Evolutionary conservation across 2,329 filamentous ascomycete species (phyloP).

Genomic region (Catunica adiposa): DNA sequence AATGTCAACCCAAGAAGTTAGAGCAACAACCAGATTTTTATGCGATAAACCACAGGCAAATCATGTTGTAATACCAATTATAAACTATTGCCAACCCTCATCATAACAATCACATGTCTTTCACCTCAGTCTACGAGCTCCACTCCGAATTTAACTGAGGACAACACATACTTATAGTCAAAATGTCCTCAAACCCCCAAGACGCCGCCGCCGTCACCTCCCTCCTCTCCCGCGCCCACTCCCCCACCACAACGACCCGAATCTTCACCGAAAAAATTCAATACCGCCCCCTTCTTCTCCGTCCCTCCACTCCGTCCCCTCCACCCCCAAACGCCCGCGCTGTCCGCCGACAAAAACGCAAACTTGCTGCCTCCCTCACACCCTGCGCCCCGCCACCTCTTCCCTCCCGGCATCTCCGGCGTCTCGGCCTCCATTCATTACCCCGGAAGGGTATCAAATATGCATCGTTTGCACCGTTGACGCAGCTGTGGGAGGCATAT

Average conservation of each 20-base stretch:
- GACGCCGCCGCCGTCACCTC: slow-evolving; percentile 31
- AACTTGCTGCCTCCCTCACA: slow-evolving; percentile 22
- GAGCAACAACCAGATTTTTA: too few relatives aligned
- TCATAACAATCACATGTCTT: too few relatives aligned
- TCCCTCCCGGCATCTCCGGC: slow-evolving; percentile 62
- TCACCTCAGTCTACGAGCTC: too few relatives aligned
- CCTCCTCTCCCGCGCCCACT: slow-evolving; percentile 65
- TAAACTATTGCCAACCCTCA: too few relatives aligned
- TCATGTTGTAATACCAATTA: too few relatives aligned
- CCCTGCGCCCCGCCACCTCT: slow-evolving; percentile 44
- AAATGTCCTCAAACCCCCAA: slow-evolving; percentile 21
- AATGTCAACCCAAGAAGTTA: not conserved
- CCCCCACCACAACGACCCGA: slow-evolving; percentile 49
- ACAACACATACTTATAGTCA: not conserved
- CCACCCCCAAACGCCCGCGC: slow-evolving; percentile 40
- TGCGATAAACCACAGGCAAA: too few relatives aligned
- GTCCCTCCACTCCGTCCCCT: slow-evolving; percentile 50
- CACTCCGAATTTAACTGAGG: too few relatives aligned
- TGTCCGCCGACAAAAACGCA: slow-evolving; percentile 34
- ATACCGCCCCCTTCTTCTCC: slow-evolving; percentile 63
- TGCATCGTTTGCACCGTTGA: slow-evolving; percentile 58
- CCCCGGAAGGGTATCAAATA: slow-evolving; percentile 30
- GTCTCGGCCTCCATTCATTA: slow-evolving; percentile 53
- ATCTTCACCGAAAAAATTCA: slow-evolving; percentile 74
- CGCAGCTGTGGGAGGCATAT: slow-evolving; percentile 70